These are phyloP conservation scores for Pisolithus orientalis DNA, from an alignment of 768 basidiomycete genomes.

Conservation along the genomic window DNA sequence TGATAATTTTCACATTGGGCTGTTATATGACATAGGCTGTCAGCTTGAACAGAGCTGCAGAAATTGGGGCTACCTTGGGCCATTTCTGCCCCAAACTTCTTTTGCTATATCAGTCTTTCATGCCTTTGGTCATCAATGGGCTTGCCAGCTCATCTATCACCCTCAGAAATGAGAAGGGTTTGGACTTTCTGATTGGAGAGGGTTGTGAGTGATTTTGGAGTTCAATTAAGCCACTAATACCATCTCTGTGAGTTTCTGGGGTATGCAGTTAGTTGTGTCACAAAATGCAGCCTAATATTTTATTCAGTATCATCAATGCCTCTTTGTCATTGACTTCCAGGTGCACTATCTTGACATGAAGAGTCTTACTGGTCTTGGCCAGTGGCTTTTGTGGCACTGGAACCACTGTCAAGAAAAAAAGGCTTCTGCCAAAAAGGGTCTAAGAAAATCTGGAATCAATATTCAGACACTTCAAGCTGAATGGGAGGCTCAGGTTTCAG, in stretches of 20 bases:
- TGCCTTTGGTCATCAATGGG: constrained; percentile 30
- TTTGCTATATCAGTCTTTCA: constrained; percentile 31
- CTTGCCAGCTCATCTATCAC: constrained; percentile 31
- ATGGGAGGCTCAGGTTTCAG: constrained; percentile 14
- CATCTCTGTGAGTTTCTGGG: constrained; percentile 12
- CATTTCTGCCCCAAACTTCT: constrained; percentile 12
- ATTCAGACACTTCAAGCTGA: constrained; percentile 1
- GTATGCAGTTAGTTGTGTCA: constrained; percentile 6
- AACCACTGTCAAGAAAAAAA: constrained; percentile 7
- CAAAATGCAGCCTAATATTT: constrained; percentile 7
- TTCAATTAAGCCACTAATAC: constrained; percentile 13
- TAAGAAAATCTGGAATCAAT: neutral
- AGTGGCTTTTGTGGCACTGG: constrained; percentile 10
- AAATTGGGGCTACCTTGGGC: constrained; percentile 3
- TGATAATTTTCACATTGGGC: constrained; percentile 3
- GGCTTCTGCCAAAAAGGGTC: neutral
- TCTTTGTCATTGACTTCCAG: constrained; percentile 23
- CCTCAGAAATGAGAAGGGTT: constrained; percentile 24
- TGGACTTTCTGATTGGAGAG: constrained; percentile 23
- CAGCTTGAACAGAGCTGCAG: constrained; percentile 15
- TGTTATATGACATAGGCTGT: constrained; percentile 23
- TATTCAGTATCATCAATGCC: constrained; percentile 20
- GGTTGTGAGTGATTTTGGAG: constrained; percentile 24
- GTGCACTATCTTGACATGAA: constrained; percentile 12
- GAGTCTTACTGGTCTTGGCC: constrained; percentile 7